Base-by-base conservation (phyloP, 352 stramenopile genomes). In the Pythium sp. region DNA sequence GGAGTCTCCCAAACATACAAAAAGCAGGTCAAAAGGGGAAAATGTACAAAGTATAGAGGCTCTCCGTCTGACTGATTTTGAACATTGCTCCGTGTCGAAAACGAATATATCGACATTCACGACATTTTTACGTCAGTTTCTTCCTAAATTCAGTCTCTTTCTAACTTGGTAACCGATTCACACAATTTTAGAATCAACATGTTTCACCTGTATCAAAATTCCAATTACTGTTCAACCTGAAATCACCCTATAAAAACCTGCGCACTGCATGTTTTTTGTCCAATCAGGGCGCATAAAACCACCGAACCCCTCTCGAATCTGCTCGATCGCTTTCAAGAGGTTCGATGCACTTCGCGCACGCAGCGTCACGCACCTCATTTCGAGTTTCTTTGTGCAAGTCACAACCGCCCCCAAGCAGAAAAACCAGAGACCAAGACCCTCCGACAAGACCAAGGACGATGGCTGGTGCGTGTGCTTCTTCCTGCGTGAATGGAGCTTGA, bases 331-430 rank as follows among this genome's bases (percentile, higher is more conserved):
- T 55, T 63, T 54, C 14, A 47, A 47, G 41, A 49, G 41, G 41
- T 22, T 49, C 18, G 41, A 49, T 1, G 11, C 30, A 28, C 22
- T 28, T 22, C 28, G 15, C 28, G 20, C 54, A 60, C 64, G 26
- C n/a, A 6, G 32, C 38, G 62, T 67, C 51, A 67, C 54, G 12
- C n/a, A 54, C 36, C 41, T 67, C 62, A 67, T 55, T 67, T 67
- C 62, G 56, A 59, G 56, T 67, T 43, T 49, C 62, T 59, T 54
- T 49, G 30, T 38, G 61, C 61, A 47, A 59, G 28, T 24, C 58
- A 18, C 62, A 58, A 43, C 22, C 30, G 41, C 18, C 47, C 34
- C 36, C 51, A 67, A 67, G 62, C 62, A 67, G 62, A 67, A 62
- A 51, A 67, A 1, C 15, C 15, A 18, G 14, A 20, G 5, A 5